Evolutionary conservation across 2,329 filamentous ascomycete species (phyloP).

Genomic region (Venturia effusa): DNA sequence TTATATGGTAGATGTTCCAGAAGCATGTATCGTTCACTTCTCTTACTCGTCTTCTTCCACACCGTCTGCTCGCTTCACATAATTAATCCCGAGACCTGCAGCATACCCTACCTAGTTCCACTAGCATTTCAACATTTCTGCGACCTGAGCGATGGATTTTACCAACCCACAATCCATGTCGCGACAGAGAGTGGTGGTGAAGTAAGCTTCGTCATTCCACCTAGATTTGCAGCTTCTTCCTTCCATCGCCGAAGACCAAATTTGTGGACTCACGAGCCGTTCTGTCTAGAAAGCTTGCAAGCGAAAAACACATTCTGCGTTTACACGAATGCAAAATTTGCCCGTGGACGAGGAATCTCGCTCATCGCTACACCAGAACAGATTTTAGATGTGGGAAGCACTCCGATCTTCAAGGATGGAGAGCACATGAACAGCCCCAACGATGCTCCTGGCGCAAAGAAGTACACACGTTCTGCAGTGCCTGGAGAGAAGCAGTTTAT

Average conservation of each 20-base stretch:
- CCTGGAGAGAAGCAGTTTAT: not conserved
- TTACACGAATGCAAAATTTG: constrained; percentile 10
- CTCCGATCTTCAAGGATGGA: constrained; percentile 1
- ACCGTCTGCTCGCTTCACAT: not conserved
- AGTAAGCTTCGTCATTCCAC: not conserved
- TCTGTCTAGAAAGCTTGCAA: constrained; percentile 6
- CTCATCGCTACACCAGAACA: constrained; percentile 4
- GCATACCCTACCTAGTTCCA: not conserved
- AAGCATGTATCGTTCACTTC: not conserved
- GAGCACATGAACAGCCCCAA: not conserved
- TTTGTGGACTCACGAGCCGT: constrained; percentile 10
- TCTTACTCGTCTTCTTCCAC: not conserved
- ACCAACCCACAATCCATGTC: not conserved
- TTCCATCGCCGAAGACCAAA: not conserved
- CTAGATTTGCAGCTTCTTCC: not conserved
- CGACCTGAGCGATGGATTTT: not conserved
- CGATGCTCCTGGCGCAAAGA: not conserved
- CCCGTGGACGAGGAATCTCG: constrained; percentile 9
- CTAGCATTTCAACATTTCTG: not conserved
- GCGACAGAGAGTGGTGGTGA: not conserved
- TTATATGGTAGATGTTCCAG: not conserved
- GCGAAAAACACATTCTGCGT: constrained; percentile 10
- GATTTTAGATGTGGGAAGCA: not conserved
- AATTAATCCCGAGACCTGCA: not conserved
- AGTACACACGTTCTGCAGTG: not conserved